Conservation (phyloP, 495 filamentous ascomycete species). For the Penicillium salamii region DNA sequence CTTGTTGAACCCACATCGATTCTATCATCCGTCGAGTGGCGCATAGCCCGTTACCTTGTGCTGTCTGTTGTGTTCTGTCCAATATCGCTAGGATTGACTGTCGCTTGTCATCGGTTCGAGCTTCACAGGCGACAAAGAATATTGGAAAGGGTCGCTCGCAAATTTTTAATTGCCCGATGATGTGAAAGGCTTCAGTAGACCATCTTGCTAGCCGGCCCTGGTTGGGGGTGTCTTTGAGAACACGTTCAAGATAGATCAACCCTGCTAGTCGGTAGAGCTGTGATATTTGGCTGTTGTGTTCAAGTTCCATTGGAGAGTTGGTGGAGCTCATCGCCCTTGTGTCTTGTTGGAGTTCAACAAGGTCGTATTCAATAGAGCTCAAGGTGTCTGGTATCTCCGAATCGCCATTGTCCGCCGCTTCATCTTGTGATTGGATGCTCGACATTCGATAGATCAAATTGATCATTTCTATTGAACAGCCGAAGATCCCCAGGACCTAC, state of each 20-base stretch:
- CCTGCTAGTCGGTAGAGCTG: conserved; percentile 8
- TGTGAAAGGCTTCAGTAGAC: conserved; percentile 3
- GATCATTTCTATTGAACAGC: conserved; percentile 8
- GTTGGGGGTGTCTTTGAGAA: neutral
- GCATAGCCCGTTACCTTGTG: neutral
- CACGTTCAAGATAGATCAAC: conserved; percentile 9
- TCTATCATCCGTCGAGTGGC: conserved; percentile 1
- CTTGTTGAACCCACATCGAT: conserved; percentile 4
- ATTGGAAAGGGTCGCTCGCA: conserved; percentile 13
- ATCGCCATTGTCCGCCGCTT: neutral
- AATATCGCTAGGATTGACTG: conserved; percentile 2
- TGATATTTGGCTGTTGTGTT: neutral
- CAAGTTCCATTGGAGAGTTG: neutral
- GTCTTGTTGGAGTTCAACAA: neutral
- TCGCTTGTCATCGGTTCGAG: conserved; percentile 5
- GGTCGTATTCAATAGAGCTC: conserved; percentile 2
- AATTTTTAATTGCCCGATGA: neutral
- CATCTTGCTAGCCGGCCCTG: neutral
- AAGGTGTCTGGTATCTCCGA: neutral
- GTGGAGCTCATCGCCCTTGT: neutral
- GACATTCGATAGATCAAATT: conserved; percentile 6
- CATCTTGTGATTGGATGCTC: neutral
- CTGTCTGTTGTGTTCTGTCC: neutral
- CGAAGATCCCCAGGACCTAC: conserved; percentile 1
- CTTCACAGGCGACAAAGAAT: conserved; percentile 10